These are phyloP conservation scores for Phtheirospermum japonicum DNA, from an alignment of 257 asterid genomes.

Conservation along the genomic window DNA sequence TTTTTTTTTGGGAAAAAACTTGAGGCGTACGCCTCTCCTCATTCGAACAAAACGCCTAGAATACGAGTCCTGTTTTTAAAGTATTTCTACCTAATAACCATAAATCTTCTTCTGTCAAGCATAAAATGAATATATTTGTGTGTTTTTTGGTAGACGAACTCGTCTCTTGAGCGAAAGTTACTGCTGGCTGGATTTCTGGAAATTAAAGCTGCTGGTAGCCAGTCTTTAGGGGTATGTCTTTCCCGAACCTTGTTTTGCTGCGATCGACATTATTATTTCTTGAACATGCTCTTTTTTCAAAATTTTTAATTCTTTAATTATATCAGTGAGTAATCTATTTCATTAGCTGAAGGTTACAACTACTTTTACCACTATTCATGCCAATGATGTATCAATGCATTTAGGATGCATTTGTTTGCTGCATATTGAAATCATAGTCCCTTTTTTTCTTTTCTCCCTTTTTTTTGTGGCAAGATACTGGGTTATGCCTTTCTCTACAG, in stretches of 20 bases:
- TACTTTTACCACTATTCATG: slow-evolving; percentile 3
- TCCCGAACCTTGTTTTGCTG: neutral
- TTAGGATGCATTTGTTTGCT: neutral
- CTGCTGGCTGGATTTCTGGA: slow-evolving; percentile 81
- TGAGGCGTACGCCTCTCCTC: no score
- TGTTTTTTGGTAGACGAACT: slow-evolving; percentile 39
- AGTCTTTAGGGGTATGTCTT: slow-evolving; percentile 59
- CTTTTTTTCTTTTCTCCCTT: no score
- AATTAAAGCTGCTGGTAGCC: slow-evolving; percentile 46
- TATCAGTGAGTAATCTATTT: neutral
- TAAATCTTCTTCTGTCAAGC: slow-evolving; percentile 4
- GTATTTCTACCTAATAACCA: no score
- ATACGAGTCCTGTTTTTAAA: no score
- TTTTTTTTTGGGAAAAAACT: no score
- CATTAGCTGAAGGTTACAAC: slow-evolving; percentile 9
- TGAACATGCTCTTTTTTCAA: neutral
- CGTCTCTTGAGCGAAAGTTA: slow-evolving; percentile 68
- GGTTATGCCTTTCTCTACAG: slow-evolving; percentile 3
- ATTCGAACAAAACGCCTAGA: no score
- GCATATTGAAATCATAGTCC: neutral
- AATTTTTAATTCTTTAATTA: neutral
- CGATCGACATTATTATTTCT: neutral
- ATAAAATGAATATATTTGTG: slow-evolving; percentile 22
- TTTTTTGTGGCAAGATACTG: slow-evolving; percentile 13
- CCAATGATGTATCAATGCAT: neutral